These are phyloP conservation scores for Ceratobasidium sp. DNA, from an alignment of 1,284 basidiomycete genomes.

Conservation along the genomic window DNA sequence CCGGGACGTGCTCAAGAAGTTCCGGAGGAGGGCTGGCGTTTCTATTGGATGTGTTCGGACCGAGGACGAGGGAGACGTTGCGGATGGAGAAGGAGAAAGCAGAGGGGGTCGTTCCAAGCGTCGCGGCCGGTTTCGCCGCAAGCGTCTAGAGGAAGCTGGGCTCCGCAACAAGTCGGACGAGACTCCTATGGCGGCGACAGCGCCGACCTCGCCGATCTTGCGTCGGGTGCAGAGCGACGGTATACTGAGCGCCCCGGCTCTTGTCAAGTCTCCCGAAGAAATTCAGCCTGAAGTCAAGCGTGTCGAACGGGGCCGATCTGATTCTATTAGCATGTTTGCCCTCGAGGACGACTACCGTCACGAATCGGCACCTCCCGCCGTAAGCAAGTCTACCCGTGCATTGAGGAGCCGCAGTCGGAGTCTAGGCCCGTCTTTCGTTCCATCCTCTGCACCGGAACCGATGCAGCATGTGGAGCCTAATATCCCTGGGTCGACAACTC, in stretches of 20 bases:
- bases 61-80: conserved; percentile 58
- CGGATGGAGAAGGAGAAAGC: conserved; percentile 39
- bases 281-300: conserved; percentile 21
- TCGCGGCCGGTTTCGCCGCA: conserved; percentile 42
- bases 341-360: conserved; percentile 61
- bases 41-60: conserved; percentile 39
- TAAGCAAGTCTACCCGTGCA: conserved; percentile 4
- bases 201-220: conserved; percentile 58
- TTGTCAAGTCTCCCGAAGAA: conserved; percentile 38
- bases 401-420: conserved; percentile 45
- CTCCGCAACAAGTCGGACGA: conserved; percentile 12
- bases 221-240: conserved; percentile 76
- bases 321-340: conserved; percentile 56
- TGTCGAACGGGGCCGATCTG: conserved; percentile 37
- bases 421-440: conserved; percentile 37
- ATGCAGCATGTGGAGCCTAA: conserved; percentile 33
- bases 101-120: conserved; percentile 20
- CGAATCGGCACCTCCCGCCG: conserved; percentile 46
- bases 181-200: background rate
- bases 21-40: conserved; percentile 64
- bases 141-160: conserved; percentile 26
- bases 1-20: conserved; percentile 81
- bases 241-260: conserved; percentile 16
- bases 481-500: conserved; percentile 52
- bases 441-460: conserved; percentile 21